A percentile compares a stretch with the other conserved stretches of the same genome.
These are phyloP conservation scores for Boletus sp. DNA, from an alignment of 1,284 basidiomycete genomes.

Conservation along the genomic window DNA sequence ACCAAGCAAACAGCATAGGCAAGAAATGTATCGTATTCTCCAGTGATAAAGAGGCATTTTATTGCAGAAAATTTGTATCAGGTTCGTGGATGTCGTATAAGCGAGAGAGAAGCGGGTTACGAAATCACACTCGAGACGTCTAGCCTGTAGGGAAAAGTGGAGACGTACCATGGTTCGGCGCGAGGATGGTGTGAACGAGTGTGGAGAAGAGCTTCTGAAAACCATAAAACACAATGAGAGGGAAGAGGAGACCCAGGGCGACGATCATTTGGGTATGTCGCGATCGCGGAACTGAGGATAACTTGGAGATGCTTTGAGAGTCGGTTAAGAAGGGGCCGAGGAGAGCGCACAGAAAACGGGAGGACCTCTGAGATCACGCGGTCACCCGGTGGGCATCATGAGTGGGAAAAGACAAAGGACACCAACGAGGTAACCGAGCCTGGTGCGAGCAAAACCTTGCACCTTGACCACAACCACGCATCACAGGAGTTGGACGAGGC, in stretches of 20 bases:
- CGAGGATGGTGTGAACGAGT: conserved; percentile 8
- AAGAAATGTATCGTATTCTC: not conserved
- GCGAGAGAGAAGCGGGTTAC: not conserved
- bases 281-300: no score
- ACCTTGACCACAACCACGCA: not conserved
- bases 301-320: no score
- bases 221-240: conserved; percentile 26
- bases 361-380: not conserved
- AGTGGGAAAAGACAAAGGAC: conserved; percentile 7
- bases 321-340: no score
- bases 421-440: no score
- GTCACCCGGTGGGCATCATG: not conserved
- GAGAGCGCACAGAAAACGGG: no score
- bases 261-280: conserved; percentile 26
- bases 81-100: no score
- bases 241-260: conserved; percentile 26
- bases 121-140: not conserved
- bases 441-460: not conserved
- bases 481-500: no score
- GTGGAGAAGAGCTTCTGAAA: conserved; percentile 20
- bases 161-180: conserved; percentile 19
- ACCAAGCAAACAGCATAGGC: not conserved
- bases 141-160: not conserved
- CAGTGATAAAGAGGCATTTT: not conserved
- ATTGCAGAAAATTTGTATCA: not conserved